Evolutionary conservation across 139 green algal genomes (phyloP).

Genomic region (Spirogloea muscicola): DNA sequence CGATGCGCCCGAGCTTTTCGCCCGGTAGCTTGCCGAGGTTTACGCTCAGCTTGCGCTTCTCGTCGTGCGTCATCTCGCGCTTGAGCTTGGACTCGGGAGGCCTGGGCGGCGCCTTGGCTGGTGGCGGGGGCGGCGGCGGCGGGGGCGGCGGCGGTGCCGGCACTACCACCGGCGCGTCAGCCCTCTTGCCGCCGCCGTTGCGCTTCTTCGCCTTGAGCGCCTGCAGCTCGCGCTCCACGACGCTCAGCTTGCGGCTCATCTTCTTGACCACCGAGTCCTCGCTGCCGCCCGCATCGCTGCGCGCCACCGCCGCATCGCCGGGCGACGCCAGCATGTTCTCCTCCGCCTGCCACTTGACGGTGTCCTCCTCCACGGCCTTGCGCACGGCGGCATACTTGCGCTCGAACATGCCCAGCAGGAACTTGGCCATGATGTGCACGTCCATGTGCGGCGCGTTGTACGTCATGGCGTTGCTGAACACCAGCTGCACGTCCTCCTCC

Average conservation of each 20-base stretch:
- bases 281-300: too few relatives aligned
- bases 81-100: constrained; percentile 26
- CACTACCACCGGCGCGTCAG: too few relatives aligned
- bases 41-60: constrained; percentile 67
- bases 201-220: too few relatives aligned
- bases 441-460: constrained; percentile 80
- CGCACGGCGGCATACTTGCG: constrained; percentile 49
- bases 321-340: constrained; percentile 44
- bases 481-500: constrained; percentile 54
- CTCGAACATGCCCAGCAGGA: constrained; percentile 60
- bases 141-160: too few relatives aligned
- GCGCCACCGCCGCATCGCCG: too few relatives aligned
- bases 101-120: too few relatives aligned
- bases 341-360: constrained; percentile 49
- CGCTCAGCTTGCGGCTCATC: too few relatives aligned
- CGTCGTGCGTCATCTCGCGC: constrained; percentile 63
- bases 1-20: constrained; percentile 58
- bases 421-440: constrained; percentile 75
- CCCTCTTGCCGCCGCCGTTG: too few relatives aligned
- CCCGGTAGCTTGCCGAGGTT: constrained; percentile 61
- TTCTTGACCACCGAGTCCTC: too few relatives aligned
- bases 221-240: too few relatives aligned
- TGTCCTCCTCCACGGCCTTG: constrained; percentile 56
- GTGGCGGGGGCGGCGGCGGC: too few relatives aligned
- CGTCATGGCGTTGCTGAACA: constrained; percentile 76